Conservation (phyloP, 2,329 filamentous ascomycete genomes). For the Microsporum audouinii region DNA sequence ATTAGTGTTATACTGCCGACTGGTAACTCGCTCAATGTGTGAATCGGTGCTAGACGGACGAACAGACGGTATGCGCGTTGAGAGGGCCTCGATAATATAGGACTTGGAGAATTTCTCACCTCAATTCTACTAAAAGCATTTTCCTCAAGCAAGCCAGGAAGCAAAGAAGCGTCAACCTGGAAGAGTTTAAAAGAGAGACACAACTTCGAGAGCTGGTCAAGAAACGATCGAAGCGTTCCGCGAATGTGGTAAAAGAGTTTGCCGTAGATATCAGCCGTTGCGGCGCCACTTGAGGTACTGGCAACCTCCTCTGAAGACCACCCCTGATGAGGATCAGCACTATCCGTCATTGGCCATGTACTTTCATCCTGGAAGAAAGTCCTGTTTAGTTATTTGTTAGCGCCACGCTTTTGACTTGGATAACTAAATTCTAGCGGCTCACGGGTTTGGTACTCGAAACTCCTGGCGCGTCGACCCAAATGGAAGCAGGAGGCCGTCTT, state of each 20-base stretch:
- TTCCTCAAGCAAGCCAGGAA: constrained; percentile 15
- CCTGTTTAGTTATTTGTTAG: constrained; percentile 17
- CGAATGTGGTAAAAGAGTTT: constrained; percentile 28
- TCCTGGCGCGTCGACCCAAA: constrained; percentile 25
- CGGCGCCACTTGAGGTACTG: constrained; percentile 11
- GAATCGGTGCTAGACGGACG: too few species aligned
- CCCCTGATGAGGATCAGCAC: constrained; percentile 27
- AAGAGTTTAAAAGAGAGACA: constrained; percentile 22
- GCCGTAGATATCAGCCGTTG: constrained; percentile 31
- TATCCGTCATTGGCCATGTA: constrained; percentile 31
- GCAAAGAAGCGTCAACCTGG: constrained; percentile 18
- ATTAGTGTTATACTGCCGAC: background rate
- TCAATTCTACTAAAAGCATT: constrained; percentile 30
- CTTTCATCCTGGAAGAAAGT: constrained; percentile 24
- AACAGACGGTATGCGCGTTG: background rate
- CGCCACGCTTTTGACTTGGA: background rate
- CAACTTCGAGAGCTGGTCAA: constrained; percentile 15
- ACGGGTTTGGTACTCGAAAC: constrained; percentile 35
- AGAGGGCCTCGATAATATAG: background rate
- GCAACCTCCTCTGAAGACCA: constrained; percentile 26
- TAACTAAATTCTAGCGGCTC: constrained; percentile 14
- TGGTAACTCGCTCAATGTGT: too few species aligned
- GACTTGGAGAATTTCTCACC: constrained; percentile 16
- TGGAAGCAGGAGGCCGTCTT: constrained; percentile 33
- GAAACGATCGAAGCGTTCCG: constrained; percentile 24